Evolutionary conservation across 2,329 filamentous ascomycete species (phyloP), one percentile per base, ranked within the genome.

Genomic region (Curvularia sp.): DNA sequence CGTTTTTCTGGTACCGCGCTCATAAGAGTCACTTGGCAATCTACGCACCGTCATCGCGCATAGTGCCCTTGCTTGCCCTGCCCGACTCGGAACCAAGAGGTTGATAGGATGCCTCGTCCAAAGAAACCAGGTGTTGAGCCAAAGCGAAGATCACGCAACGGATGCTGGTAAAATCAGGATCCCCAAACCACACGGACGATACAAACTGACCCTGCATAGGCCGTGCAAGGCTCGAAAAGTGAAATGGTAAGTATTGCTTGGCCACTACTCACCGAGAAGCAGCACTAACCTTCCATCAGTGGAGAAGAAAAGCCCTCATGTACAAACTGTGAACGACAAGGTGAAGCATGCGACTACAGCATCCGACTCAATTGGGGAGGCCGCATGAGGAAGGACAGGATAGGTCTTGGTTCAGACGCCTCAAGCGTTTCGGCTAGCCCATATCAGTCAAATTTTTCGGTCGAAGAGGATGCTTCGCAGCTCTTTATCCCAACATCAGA

Each of bases 341-440:
- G 87, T 60, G 89, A 92, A 72, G 79, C 80, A 46, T 95, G 91
- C 79, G 91, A 95, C 76, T 94, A 93, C 74, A 91, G 87, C 68
- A 90, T 94, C 67, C 85, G 89, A 30, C 79, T 94, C 64, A 93
- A 93, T 69, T 94, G 91, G 91, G 88, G 89, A 59, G 90, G 90
- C 4, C 84, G 90, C 55, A 83, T 84, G 49, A 89, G 86, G 72
- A 86, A 85, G 85, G 85, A 76, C 60, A 78, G 78, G 50, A 78
- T 76, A 39, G 72, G 67, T 21, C 55, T 65, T 4, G 61, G 53
- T 13, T 71, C 69, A 1, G 66, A 56, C 41, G 57, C 61, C 42
- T 74, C 74, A 15, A 74, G 67, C 52, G 55, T 61, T 8, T 53
- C 59, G 18, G 64, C 52, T 28, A 76, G 71, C 54, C 73, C 75